Conservation (phyloP, 169 alveolate genomes). For the Babesia bigemina region DNA sequence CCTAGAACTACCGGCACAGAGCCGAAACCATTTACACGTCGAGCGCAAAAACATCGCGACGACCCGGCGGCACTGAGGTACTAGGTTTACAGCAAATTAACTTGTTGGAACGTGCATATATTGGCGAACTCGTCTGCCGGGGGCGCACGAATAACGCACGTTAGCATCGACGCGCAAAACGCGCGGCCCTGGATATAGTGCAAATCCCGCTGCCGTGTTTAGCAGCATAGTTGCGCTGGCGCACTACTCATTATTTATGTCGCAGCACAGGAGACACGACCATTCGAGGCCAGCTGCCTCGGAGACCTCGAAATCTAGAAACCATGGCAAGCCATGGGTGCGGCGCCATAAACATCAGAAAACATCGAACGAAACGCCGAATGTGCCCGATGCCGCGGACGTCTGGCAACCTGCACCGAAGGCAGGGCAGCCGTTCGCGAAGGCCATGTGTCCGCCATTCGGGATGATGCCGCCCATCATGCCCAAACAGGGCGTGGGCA, state of each 20-base stretch:
- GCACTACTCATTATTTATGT: background rate
- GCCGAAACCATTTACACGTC: background rate
- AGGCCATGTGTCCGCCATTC: conserved; percentile 28
- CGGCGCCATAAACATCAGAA: conserved; percentile 31
- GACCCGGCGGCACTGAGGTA: background rate
- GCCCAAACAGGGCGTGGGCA: conserved; percentile 49
- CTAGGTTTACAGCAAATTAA: background rate
- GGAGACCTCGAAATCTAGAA: conserved; percentile 39
- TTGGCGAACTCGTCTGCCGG: conserved; percentile 9
- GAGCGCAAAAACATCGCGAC: background rate
- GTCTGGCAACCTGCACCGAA: conserved; percentile 18
- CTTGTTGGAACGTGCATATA: background rate
- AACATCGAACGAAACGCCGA: background rate
- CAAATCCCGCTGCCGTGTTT: background rate
- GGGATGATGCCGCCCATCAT: conserved; percentile 45
- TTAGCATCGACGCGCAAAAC: conserved; percentile 25
- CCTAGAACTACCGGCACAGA: background rate
- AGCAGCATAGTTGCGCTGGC: background rate
- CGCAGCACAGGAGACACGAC: conserved; percentile 33
- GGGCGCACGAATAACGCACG: conserved; percentile 34
- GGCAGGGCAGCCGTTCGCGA: conserved; percentile 33
- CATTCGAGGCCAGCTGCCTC: conserved; percentile 26
- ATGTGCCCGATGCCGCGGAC: background rate
- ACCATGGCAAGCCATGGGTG: conserved; percentile 46
- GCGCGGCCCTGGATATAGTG: conserved; percentile 28